Base-by-base conservation (phyloP, 768 basidiomycete genomes). In the Lentinula edodes region DNA sequence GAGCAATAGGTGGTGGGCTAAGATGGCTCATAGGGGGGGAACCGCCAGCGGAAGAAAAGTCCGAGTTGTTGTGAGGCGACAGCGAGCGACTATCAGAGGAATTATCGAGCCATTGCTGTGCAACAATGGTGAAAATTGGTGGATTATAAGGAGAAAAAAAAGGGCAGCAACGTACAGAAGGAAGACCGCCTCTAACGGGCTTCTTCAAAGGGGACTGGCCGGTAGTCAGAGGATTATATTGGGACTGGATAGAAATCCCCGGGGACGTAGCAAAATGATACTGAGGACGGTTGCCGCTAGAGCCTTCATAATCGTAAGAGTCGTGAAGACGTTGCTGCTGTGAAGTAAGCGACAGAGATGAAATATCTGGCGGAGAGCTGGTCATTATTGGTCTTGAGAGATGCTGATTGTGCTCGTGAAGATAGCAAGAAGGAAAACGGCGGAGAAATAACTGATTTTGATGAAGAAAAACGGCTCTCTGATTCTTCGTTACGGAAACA, bases 71-170 rank as follows among this genome's bases (percentile, higher is more conserved):
- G 70, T 90, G 85, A 45, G 92, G 91, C 13, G 91, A 93, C 63
- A 92, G 81, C 41, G 92, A 83, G 68, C 91, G 90, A 76, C 79
- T 83, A 72, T 92, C 90, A n/a, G 86, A 76, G 20, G 78, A 66
- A 72, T 83, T 86, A 72, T 93, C 91, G 66, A 93, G 84, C 91
- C 91, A 93, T 86, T 93, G 91, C 91, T 93, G 71, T 52, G 35
- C 3, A 38, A 62, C 60, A 69, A 64, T 68, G 64, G 58, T 64
- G 67, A 65, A 42, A 45, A 56, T 13, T 6, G 39, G 15, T n/a
- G 8, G 7, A 32, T 20, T 16, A 39, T 42, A 64, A 64, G 66
- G 73, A 67, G 63, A 62, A 46, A 60, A 61, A 56, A 65, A 58
- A 39, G 18, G 16, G 18, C 13, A 41, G 5, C 9, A 41, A 83